Evolutionary conservation across 2,329 filamentous ascomycete genomes (phyloP), one percentile per base, ranked within the genome.

Genomic region (Fusarium dimerum): DNA sequence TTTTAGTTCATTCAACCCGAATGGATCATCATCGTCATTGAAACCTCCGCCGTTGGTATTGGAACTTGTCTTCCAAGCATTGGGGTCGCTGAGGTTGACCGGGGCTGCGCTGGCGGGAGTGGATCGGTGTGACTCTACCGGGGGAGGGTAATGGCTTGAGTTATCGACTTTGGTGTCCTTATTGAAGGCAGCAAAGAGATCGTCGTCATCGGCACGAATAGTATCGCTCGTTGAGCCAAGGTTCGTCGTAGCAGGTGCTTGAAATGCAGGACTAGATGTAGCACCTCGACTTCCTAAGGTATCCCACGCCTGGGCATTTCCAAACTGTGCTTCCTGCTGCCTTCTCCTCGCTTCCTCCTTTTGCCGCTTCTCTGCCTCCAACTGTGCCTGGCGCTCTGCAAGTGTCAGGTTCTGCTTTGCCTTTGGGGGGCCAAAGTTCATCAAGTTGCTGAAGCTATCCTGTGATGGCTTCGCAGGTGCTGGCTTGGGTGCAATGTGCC

Each of bases 21-120:
- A 97, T 2, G 92, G 90, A 66, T 96, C 91, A 66, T 96, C 91
- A 62, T 96, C 90, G 51, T 93, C 87, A 10, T 36, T 36, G 55
- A 85, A 73, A 0, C 62, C 69, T 11, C 65, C 68, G 41, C 64
- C 63, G 48, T 67, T 66, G 2, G 71, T 59, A 16, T 61, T 52
- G 5, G 66, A 42, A 13, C 54, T 34, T 29, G 56, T 49, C 16
- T 54, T 72, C 84, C 84, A 87, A 2, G 83, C 77, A 50, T 68
- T 76, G 2, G 84, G 79, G 50, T 77, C 75, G 49, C 73, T 77
- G 43, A 87, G 71, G 64, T 86, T 78, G 12, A 83, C 66, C 10
- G 67, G 72, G 6, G 74, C 70, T 20, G 66, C 69, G 55, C 69
- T 73, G 4, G 75, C 73, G 2, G 79, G 76, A n/a, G 78, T 69